These are phyloP conservation scores for Sorghum bicolor DNA, from an alignment of 176 grass and related monocot genomes.

Conservation along the genomic window Sorghum_bicolor_NCBIv3 NC_012877.2:51732001-51732500, in stretches of 20 bases:
- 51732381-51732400: background rate
- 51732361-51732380: background rate
- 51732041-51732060: slow-evolving; percentile 99
- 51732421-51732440: background rate
- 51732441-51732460: background rate
- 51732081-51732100: slow-evolving; percentile 22
- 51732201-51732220: background rate
- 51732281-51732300: background rate
- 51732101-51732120: background rate
- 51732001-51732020: slow-evolving; percentile 90
- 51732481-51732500: background rate
- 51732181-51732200: background rate
- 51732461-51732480: background rate
- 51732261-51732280: background rate
- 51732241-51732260: background rate
- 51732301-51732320: background rate
- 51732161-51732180: background rate
- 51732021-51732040: slow-evolving; percentile 83
- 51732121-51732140: background rate
- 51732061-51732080: slow-evolving; percentile 88
- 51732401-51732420: background rate
- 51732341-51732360: background rate
- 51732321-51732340: background rate
- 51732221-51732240: background rate
- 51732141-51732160: background rate